Base-by-base conservation (phyloP, 179 eudicot genomes). In the Gypsophila paniculata region DNA sequence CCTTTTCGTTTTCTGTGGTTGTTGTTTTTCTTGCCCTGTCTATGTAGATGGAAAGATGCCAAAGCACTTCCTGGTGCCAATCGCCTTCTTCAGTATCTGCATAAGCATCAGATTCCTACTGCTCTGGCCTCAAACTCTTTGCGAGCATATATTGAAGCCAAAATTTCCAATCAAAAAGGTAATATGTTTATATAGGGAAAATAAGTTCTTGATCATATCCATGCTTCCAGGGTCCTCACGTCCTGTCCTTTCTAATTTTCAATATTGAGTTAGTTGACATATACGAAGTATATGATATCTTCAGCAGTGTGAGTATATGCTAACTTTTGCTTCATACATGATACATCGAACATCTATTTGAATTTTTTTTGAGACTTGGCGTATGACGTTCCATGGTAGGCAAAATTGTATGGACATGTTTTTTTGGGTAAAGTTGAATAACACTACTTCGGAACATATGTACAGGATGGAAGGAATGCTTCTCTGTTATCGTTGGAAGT, bases 31-130 rank as follows among this genome's bases (percentile, higher is more conserved):
- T 29, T 34, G 52, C 22, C 58, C 36, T 8, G 52, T 17, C 66
- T 70, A 65, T 34, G 26, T 72, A 93, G 98, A 80, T 93, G 94
- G 92, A 81, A 74, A 75, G 73, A 77, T 67, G 87, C 91, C 34
- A 81, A 82, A 82, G 81, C 93, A 68, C 98, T 90, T 84, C 98
- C 98, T 73, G 98, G 98, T 51, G 98, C 91, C 72, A 76, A 89
- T 81, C 91, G 95, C 44, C 89, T 90, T 29, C 82, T 93, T 72
- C 76, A 74, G 71, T 92, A 93, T 86, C 93, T 93, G 55, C 88
- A 80, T 65, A 85, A 84, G 76, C 87, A 85, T 79, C 76, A 75
- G 13, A 78, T 90, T 61, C 95, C 96, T 19, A 71, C 85, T 54
- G 87, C 90, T 44, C 86, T 93, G 75, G 98, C 96, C 64, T 93